phyloP scores from a whole-genome alignment of 441 rosid genomes.

The Erodium trifolium region DNA sequence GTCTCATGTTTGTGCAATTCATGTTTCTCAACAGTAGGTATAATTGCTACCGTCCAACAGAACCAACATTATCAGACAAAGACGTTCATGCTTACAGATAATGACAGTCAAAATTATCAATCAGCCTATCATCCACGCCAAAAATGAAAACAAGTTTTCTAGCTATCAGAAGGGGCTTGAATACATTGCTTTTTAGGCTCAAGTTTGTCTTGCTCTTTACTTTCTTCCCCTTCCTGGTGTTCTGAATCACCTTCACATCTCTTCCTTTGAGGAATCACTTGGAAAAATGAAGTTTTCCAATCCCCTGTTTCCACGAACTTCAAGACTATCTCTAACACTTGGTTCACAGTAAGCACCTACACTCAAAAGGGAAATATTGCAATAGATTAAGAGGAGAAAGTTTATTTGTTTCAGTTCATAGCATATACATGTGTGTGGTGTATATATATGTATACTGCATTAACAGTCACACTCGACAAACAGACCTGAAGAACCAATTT shows the following conservation, averaged over 20 bases:
- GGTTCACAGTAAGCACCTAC: conserved; percentile 91
- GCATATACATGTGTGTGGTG: no score
- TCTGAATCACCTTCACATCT: conserved; percentile 29
- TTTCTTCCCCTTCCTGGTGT: conserved; percentile 20
- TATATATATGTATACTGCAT: no score
- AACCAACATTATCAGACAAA: no score
- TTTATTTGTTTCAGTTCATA: not conserved
- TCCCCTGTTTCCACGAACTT: conserved; percentile 68
- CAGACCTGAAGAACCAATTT: not conserved
- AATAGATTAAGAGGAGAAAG: not conserved
- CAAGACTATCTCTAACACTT: conserved; percentile 78
- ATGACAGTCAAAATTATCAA: no score
- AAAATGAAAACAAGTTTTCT: not conserved
- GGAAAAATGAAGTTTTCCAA: conserved; percentile 80
- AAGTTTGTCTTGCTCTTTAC: conserved; percentile 18
- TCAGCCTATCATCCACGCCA: no score
- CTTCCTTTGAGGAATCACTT: conserved; percentile 80
- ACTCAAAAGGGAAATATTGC: not conserved
- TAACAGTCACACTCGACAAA: not conserved
- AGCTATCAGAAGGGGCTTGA: conserved; percentile 26
- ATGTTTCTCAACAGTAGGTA: no score
- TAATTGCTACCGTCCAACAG: no score
- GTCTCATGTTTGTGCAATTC: no score
- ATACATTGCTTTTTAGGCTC: conserved; percentile 32
- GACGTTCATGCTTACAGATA: no score